Evolutionary conservation across 345 rosid species (phyloP).

Genomic region (Citrus hindsii): DNA sequence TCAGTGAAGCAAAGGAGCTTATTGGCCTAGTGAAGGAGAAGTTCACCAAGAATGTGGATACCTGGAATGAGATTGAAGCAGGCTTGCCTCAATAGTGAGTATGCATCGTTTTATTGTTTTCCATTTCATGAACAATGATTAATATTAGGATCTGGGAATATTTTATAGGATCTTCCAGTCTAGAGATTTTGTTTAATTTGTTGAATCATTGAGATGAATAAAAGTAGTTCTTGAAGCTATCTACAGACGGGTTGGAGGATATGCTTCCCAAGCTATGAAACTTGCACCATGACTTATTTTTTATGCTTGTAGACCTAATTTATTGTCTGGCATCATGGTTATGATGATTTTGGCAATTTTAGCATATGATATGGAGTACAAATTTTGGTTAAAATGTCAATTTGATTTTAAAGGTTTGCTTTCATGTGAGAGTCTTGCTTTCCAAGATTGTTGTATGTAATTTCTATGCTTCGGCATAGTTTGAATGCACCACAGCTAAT

Average conservation of each 20-base stretch:
- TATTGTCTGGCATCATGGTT: too few species aligned
- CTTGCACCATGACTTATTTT: background rate
- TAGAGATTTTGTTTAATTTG: background rate
- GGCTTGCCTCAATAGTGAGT: slow-evolving; percentile 33
- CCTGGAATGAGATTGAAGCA: slow-evolving; percentile 86
- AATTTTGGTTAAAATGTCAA: too few species aligned
- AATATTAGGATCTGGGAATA: background rate
- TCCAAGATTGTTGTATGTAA: too few species aligned
- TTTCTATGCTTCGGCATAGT: too few species aligned
- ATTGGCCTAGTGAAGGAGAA: slow-evolving; percentile 48
- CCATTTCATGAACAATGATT: background rate
- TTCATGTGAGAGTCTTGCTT: too few species aligned
- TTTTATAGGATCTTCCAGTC: background rate
- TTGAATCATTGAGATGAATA: background rate
- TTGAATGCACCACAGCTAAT: too few species aligned
- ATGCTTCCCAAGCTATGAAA: background rate
- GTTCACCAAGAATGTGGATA: slow-evolving; percentile 42
- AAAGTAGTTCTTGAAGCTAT: background rate
- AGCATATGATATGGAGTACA: too few species aligned
- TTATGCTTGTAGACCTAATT: background rate
- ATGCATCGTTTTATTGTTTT: background rate
- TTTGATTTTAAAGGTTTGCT: too few species aligned
- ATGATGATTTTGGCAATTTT: too few species aligned
- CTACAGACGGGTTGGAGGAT: background rate
- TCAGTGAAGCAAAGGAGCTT: slow-evolving; percentile 63